These are phyloP conservation scores for Neoascochyta sp. DNA, from an alignment of 2,329 filamentous ascomycete genomes.

Conservation along the genomic window DNA sequence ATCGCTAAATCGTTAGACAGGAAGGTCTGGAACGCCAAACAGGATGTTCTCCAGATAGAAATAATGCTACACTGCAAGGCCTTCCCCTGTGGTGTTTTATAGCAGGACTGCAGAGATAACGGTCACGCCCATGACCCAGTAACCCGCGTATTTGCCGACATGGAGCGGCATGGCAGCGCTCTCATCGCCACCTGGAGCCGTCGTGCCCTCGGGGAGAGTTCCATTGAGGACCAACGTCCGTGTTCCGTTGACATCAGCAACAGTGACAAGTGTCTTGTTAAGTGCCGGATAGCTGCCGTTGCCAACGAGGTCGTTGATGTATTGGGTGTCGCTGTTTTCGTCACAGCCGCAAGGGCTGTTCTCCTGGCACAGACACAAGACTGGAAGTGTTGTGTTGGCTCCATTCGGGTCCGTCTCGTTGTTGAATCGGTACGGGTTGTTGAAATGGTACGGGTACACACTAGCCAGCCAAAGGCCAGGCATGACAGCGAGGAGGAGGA, in stretches of 20 bases:
- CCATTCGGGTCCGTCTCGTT: conserved; percentile 44
- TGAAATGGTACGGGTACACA: conserved; percentile 60
- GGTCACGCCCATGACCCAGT: conserved; percentile 39
- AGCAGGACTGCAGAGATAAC: conserved; percentile 25
- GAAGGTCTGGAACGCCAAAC: no score
- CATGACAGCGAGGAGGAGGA: conserved; percentile 54
- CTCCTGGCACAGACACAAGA: conserved; percentile 59
- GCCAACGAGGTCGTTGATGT: conserved; percentile 58
- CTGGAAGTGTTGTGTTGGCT: conserved; percentile 43
- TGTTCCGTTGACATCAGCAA: conserved; percentile 61
- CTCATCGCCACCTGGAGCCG: conserved; percentile 38
- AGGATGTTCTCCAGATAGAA: no score
- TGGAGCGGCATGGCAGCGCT: conserved; percentile 18
- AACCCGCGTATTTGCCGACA: conserved; percentile 35
- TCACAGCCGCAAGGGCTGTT: conserved; percentile 64
- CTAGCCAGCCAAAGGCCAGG: conserved; percentile 63
- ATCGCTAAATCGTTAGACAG: no score
- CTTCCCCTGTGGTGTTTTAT: no score
- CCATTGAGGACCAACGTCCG: conserved; percentile 68
- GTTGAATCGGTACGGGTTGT: conserved; percentile 53
- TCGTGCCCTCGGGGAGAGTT: conserved; percentile 61
- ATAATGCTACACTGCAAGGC: not conserved
- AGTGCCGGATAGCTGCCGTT: conserved; percentile 54
- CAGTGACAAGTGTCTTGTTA: conserved; percentile 60
- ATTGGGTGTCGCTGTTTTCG: conserved; percentile 58